Percentiles rank a stretch among this genome's conserved stretches.
Conservation (phyloP, 352 stramenopile species). For the Phytophthora citrophthora region DNA sequence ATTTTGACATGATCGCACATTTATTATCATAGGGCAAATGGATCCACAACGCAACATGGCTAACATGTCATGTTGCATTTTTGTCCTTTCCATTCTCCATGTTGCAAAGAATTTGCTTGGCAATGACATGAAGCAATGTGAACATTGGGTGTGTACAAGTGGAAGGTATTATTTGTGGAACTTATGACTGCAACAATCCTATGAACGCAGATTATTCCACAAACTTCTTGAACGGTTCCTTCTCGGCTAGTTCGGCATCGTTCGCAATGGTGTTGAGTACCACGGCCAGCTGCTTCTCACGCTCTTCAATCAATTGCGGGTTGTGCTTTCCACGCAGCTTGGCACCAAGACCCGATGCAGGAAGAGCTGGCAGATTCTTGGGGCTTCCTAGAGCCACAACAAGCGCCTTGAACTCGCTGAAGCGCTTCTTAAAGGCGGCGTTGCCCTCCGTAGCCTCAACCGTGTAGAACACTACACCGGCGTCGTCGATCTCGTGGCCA, state of each 20-base stretch:
- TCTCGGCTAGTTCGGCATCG: slow-evolving; percentile 47
- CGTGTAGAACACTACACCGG: slow-evolving; percentile 76
- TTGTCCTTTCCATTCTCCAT: too few species aligned
- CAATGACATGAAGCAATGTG: not conserved
- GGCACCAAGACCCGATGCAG: slow-evolving; percentile 48
- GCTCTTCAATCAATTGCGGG: slow-evolving; percentile 60
- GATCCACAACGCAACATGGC: not conserved
- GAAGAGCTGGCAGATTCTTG: slow-evolving; percentile 56
- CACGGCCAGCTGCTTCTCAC: slow-evolving; percentile 60
- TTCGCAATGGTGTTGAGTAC: slow-evolving; percentile 78
- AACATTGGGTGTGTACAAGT: slow-evolving; percentile 9
- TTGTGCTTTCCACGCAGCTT: slow-evolving; percentile 72
- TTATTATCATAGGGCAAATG: not conserved
- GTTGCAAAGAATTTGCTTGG: not conserved
- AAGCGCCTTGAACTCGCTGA: slow-evolving; percentile 84
- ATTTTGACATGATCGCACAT: slow-evolving; percentile 24
- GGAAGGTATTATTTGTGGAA: not conserved
- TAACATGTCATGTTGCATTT: too few species aligned
- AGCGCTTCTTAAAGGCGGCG: slow-evolving; percentile 67
- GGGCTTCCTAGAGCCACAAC: slow-evolving; percentile 47
- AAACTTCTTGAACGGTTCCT: slow-evolving; percentile 68
- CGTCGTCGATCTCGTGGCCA: slow-evolving; percentile 66
- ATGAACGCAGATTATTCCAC: slow-evolving; percentile 19
- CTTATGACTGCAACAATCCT: slow-evolving; percentile 3
- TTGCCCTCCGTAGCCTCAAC: slow-evolving; percentile 51